Base-by-base conservation (phyloP, 1,284 basidiomycete species). In the Schizopora paradoxa region DNA sequence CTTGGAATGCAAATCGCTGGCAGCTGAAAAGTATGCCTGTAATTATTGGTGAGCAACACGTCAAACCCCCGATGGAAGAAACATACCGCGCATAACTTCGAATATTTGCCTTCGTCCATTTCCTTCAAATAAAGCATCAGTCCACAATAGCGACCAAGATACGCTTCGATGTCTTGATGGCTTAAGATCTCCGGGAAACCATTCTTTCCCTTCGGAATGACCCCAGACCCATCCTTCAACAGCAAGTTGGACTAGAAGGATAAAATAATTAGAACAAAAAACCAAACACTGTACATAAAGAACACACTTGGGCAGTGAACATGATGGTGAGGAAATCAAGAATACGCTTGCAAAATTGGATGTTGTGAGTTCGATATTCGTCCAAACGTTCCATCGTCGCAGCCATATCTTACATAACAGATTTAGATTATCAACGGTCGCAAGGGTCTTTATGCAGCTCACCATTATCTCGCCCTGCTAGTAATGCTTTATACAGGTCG, bases 121-220 rank as follows among this genome's bases (percentile, higher is more conserved):
- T 99, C 95, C 61, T 93, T 94, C 53, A 97, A 68, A 60, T 95
- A 99, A 11, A 98, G 72, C 65, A 98, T 81, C 39, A 99, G 63
- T 1, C 94, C 94, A 38, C 86, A 82, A 63, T 98, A 98, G 39
- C 83, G 75, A 21, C 88, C 91, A 7, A 98, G 75, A 59, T 88
- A 87, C 22, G 74, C 72, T 58, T 97, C 91, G 61, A 97, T 72
- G 10, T 76, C 70, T 42, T 72, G 69, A 61, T 95, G 92, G 4
- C 75, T 69, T 6, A 73, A 62, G 23, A 91, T 66, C 5, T 64
- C 65, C 4, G 77, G 70, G 40, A 70, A 69, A 14, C 73, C 69
- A 27, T 67, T 62, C 19, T 66, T 61, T 26, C 64, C 60, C 6
- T 65, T 54, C 48, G 72, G 71, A 14, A 58, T 57, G 5, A 86